Conservation (phyloP, 129 eudicot genomes). For the Silybum marianum region DNA sequence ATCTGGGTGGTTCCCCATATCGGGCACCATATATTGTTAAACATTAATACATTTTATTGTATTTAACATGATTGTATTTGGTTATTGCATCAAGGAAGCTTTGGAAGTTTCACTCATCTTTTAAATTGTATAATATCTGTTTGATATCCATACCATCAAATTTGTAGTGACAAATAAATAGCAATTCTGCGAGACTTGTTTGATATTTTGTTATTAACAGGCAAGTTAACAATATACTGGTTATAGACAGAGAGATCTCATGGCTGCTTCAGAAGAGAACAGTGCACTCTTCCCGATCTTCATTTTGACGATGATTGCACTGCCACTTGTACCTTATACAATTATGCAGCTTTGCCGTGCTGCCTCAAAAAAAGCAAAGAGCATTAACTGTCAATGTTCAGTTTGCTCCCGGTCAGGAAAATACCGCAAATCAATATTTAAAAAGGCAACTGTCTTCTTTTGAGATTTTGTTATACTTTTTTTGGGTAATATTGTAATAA, state of each 20-base stretch:
- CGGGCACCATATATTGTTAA: too few species aligned
- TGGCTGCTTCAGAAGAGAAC: conserved; percentile 85
- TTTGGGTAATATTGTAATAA: neutral
- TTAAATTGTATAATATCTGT: neutral
- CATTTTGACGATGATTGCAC: conserved; percentile 77
- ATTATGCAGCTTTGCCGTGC: conserved; percentile 78
- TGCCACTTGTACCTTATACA: conserved; percentile 92
- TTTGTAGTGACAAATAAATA: neutral
- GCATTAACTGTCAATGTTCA: conserved; percentile 78
- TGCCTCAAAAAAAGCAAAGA: conserved; percentile 69
- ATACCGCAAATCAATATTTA: conserved; percentile 71
- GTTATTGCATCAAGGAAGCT: neutral
- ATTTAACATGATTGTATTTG: neutral
- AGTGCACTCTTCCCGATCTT: conserved; percentile 92
- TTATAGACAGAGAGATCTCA: conserved; percentile 34
- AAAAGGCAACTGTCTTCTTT: conserved; percentile 43
- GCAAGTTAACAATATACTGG: conserved; percentile 17
- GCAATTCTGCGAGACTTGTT: neutral
- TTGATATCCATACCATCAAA: neutral
- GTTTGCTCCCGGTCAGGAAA: conserved; percentile 80
- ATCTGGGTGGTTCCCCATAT: too few species aligned
- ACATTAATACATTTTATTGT: too few species aligned
- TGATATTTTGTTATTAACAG: conserved; percentile 39
- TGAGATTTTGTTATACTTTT: neutral
- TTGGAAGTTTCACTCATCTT: neutral